Conservation (phyloP, 2,329 filamentous ascomycete genomes). For the Cercospora canescens region DNA sequence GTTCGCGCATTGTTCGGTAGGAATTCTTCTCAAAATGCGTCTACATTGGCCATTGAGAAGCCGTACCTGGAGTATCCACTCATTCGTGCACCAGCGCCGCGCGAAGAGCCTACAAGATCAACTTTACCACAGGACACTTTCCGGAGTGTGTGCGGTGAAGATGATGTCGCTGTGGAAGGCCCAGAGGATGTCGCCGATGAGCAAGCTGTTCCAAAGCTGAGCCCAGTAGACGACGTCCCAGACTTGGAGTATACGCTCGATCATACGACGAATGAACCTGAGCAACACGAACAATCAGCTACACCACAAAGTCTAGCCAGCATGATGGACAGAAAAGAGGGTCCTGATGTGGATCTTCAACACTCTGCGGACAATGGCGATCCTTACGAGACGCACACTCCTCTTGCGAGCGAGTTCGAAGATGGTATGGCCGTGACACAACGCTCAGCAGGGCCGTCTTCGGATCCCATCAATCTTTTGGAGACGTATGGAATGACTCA, state of each 20-base stretch:
- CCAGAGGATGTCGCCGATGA: not conserved
- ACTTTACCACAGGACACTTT: not conserved
- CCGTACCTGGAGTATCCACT: constrained; percentile 6
- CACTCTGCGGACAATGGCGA: not conserved
- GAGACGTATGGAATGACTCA: not conserved
- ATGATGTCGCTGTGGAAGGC: constrained; percentile 19
- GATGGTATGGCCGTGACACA: constrained; percentile 16
- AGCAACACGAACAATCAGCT: not conserved
- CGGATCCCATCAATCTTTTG: not conserved
- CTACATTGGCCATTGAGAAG: constrained; percentile 9
- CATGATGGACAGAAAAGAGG: not conserved
- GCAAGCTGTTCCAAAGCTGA: not conserved
- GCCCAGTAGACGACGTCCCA: not conserved
- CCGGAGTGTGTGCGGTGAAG: constrained; percentile 32
- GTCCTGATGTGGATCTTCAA: not conserved
- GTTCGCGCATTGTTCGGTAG: constrained; percentile 8
- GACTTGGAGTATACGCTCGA: not conserved
- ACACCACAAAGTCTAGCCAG: not conserved
- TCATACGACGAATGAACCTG: not conserved
- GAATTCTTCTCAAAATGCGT: not conserved
- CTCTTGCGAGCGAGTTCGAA: constrained; percentile 12
- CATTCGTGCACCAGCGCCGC: not conserved
- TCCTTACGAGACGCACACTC: constrained; percentile 1
- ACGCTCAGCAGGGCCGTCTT: not conserved
- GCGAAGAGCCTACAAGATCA: not conserved